Conservation (phyloP, 2,329 filamentous ascomycete genomes). For the Stagonosporopsis cucurbitacearum region DNA sequence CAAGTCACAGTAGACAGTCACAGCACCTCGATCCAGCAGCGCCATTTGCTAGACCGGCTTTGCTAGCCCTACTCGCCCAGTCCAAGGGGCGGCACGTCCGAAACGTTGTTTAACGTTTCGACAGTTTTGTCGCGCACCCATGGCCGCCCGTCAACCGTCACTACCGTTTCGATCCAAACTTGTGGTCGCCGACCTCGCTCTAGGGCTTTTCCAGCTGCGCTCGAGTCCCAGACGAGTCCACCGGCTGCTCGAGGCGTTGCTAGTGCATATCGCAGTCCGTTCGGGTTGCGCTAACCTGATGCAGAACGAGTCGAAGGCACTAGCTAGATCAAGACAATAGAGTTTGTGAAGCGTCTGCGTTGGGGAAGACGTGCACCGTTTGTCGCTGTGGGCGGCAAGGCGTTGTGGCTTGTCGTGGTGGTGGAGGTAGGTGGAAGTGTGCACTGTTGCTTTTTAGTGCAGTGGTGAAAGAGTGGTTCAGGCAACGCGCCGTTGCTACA, state of each 20-base stretch:
- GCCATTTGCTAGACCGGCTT: constrained; percentile 9
- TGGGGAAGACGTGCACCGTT: constrained; percentile 3
- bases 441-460: constrained; percentile 4
- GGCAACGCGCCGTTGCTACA: constrained; percentile 13
- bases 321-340: neutral
- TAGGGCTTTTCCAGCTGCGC: constrained; percentile 1
- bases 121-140: constrained; percentile 8
- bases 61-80: constrained; percentile 14
- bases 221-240: neutral
- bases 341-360: constrained; percentile 3
- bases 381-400: constrained; percentile 2
- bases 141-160: constrained; percentile 15
- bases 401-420: neutral
- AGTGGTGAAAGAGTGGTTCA: neutral
- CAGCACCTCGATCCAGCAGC: neutral
- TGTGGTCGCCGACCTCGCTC: constrained; percentile 14
- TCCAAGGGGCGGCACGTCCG: constrained; percentile 16
- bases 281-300: constrained; percentile 1
- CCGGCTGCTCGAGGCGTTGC: neutral
- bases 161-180: constrained; percentile 16
- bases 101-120: constrained; percentile 17
- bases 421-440: constrained; percentile 1
- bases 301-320: neutral
- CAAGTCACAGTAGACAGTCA: neutral
- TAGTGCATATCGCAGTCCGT: constrained; percentile 10